Evolutionary conservation across 2,329 filamentous ascomycete genomes (phyloP).

Genomic region (Shiraia bambusicola): DNA sequence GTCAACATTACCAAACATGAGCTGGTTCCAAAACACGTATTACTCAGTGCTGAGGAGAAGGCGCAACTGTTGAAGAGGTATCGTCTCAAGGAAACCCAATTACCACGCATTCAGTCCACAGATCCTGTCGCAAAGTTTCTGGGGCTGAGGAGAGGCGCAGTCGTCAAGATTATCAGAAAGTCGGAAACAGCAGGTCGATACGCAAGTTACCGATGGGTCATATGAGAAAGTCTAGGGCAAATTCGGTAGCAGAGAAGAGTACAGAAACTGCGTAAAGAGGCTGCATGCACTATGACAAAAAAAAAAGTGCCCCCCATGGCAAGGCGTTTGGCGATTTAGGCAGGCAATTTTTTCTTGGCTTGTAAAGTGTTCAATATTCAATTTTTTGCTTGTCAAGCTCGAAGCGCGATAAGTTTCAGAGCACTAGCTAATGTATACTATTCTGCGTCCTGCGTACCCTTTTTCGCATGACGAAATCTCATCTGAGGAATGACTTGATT

Average conservation of each 20-base stretch:
- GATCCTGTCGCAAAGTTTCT: conserved; percentile 93
- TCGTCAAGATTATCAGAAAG: conserved; percentile 97
- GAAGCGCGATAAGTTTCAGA: no score
- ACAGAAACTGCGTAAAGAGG: not conserved
- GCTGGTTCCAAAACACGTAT: conserved; percentile 88
- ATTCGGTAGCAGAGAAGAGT: not conserved
- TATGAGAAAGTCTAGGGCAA: conserved; percentile 27
- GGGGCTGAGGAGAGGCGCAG: conserved; percentile 84
- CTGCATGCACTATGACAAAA: conserved; percentile 1
- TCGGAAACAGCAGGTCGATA: conserved; percentile 95
- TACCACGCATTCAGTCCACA: conserved; percentile 86
- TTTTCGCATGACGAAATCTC: no score
- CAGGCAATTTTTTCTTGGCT: conserved; percentile 10
- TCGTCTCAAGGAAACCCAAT: conserved; percentile 93
- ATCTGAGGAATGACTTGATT: no score
- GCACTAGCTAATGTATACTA: no score
- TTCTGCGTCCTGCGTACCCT: no score
- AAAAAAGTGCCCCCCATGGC: conserved; percentile 24
- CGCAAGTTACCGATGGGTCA: conserved; percentile 82
- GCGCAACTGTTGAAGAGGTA: conserved; percentile 81
- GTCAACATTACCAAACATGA: conserved; percentile 99
- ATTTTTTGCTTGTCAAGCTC: no score
- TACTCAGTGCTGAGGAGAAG: conserved; percentile 91
- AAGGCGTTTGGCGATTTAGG: conserved; percentile 33
- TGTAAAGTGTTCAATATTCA: conserved; percentile 3